A percentile compares a stretch with the other conserved stretches of the same genome.
Conservation (phyloP, 805 yeast species). For the Sungouiozyma ichnusensis region DNA sequence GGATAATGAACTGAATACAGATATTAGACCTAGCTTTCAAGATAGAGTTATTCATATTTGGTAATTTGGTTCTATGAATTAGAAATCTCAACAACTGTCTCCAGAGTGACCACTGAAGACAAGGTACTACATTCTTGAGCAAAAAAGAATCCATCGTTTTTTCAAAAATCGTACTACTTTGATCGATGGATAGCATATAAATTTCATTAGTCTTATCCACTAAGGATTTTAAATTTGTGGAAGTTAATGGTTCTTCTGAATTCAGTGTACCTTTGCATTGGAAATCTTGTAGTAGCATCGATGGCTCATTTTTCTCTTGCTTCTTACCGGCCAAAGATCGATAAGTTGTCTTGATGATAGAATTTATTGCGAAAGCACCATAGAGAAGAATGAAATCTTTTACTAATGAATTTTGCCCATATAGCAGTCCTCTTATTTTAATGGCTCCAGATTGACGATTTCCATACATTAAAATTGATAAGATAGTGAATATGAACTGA, state of each 20-base stretch:
- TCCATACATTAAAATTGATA: background rate
- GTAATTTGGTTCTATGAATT: conserved; percentile 3
- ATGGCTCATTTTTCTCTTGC: background rate
- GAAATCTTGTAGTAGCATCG: too few relatives aligned
- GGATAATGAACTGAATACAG: conserved; percentile 12
- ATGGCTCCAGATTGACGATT: background rate
- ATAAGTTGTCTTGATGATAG: background rate
- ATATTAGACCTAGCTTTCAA: conserved; percentile 1
- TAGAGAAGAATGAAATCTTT: background rate
- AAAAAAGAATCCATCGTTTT: conserved; percentile 15
- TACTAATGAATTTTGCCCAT: background rate
- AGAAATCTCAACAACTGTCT: conserved; percentile 12
- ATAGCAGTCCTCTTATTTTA: background rate
- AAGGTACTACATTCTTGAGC: conserved; percentile 13
- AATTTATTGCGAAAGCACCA: background rate
- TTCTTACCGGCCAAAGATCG: background rate
- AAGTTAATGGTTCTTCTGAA: background rate
- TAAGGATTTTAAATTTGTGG: conserved; percentile 9
- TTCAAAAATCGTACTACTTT: conserved; percentile 10
- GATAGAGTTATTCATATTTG: conserved; percentile 1
- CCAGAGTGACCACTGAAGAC: conserved; percentile 23
- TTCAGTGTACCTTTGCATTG: too few relatives aligned
- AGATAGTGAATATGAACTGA: background rate
- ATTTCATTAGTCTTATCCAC: conserved; percentile 19
- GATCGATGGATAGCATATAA: conserved; percentile 13